Percentiles rank a stretch among this genome's conserved stretches.
Conservation (phyloP, 768 basidiomycete species). For the Russula sp. region DNA sequence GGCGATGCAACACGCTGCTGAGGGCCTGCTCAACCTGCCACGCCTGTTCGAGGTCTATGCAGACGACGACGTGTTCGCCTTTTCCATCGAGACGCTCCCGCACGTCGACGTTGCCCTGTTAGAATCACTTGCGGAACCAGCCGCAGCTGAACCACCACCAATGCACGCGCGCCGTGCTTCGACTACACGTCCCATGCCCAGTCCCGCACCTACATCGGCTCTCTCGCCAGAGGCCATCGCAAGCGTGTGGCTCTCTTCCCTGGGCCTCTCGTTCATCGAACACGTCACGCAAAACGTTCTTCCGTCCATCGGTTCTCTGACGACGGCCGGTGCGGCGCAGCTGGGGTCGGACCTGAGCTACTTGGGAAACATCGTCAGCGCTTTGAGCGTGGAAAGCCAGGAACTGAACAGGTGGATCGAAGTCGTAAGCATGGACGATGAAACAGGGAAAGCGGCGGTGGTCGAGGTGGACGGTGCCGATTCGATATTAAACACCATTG, state of each 20-base stretch:
- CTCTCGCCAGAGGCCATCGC: slow-evolving; percentile 76
- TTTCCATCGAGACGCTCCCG: slow-evolving; percentile 79
- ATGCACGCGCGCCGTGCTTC: slow-evolving; percentile 34
- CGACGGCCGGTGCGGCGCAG: slow-evolving; percentile 68
- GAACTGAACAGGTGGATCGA: slow-evolving; percentile 78
- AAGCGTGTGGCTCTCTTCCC: slow-evolving; percentile 86
- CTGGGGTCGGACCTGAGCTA: slow-evolving; percentile 84
- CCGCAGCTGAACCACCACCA: slow-evolving; percentile 22
- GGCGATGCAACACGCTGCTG: slow-evolving; percentile 80
- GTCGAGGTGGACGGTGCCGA: slow-evolving; percentile 9
- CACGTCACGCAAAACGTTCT: slow-evolving; percentile 67
- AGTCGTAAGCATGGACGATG: slow-evolving; percentile 55
- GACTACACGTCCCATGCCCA: slow-evolving; percentile 10
- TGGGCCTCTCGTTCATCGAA: slow-evolving; percentile 74
- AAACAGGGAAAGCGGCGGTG: slow-evolving; percentile 9
- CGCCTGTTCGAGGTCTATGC: slow-evolving; percentile 92
- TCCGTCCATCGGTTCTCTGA: slow-evolving; percentile 62
- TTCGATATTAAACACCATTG: slow-evolving; percentile 9
- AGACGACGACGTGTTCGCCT: slow-evolving; percentile 84
- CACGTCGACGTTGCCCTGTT: slow-evolving; percentile 54
- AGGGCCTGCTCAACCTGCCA: slow-evolving; percentile 91
- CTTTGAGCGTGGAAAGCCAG: slow-evolving; percentile 81
- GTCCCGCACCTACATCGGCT: slow-evolving; percentile 9
- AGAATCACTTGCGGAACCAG: slow-evolving; percentile 41
- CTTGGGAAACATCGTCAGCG: slow-evolving; percentile 83